Percentiles rank a stretch among this genome's conserved stretches.
Conservation (phyloP, 1,139 yeast species). For the Hansenula lynferdii region DNA sequence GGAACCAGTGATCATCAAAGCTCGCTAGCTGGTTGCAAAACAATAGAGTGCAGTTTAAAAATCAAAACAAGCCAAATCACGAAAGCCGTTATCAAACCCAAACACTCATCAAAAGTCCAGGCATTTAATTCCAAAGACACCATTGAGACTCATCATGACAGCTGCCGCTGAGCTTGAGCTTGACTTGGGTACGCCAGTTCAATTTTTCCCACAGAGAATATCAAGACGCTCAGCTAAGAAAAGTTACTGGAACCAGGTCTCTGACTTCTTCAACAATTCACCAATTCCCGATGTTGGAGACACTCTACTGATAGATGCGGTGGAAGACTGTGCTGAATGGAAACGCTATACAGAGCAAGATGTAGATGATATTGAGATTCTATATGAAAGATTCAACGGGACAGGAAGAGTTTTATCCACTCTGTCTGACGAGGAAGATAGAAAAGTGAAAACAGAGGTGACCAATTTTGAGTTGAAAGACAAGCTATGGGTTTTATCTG, state of each 20-base stretch:
- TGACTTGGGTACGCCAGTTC: neutral
- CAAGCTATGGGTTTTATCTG: slow-evolving; percentile 13
- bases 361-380: slow-evolving; percentile 11
- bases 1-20: too few relatives aligned
- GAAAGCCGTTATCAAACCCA: too few relatives aligned
- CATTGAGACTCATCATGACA: too few relatives aligned
- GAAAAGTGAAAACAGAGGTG: slow-evolving; percentile 5
- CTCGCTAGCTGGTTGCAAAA: too few relatives aligned
- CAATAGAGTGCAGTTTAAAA: too few relatives aligned
- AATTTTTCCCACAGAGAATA: slow-evolving; percentile 1
- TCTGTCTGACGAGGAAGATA: neutral
- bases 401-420: neutral
- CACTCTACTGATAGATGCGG: slow-evolving; percentile 10
- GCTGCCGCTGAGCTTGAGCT: neutral
- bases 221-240: slow-evolving; percentile 10
- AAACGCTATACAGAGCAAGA: slow-evolving; percentile 16
- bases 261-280: slow-evolving; percentile 18
- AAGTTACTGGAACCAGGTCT: slow-evolving; percentile 9
- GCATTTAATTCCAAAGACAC: too few relatives aligned
- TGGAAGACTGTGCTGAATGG: slow-evolving; percentile 16
- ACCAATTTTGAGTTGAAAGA: slow-evolving; percentile 2
- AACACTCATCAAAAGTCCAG: too few relatives aligned
- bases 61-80: too few relatives aligned
- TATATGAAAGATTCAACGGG: slow-evolving; percentile 2
- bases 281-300: slow-evolving; percentile 14